Evolutionary conservation across 2,329 filamentous ascomycete genomes (phyloP).

Genomic region (Lachnellula subtilissima): DNA sequence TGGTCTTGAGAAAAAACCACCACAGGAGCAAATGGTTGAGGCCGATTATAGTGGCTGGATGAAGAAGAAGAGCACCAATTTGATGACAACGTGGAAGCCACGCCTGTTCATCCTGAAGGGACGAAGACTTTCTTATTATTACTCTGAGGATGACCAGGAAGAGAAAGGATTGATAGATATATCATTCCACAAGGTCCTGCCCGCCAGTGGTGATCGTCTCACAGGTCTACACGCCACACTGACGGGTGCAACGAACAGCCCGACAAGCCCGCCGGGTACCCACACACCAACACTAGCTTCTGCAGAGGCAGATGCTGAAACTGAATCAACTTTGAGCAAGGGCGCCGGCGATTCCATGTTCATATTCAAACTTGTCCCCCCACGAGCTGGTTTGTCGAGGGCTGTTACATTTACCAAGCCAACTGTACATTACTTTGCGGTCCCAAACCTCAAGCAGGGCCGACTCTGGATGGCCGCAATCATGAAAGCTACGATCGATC

Average conservation of each 20-base stretch:
- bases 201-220: conserved; percentile 84
- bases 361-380: conserved; percentile 96
- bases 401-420: conserved; percentile 98
- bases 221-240: conserved; percentile 88
- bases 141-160: conserved; percentile 84
- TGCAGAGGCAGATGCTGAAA: conserved; percentile 37
- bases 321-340: conserved; percentile 32
- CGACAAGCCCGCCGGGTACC: conserved; percentile 48
- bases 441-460: conserved; percentile 82
- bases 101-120: conserved; percentile 93
- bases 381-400: conserved; percentile 77
- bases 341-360: conserved; percentile 67
- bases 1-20: conserved; percentile 75
- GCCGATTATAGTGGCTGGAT: conserved; percentile 98
- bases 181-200: conserved; percentile 92
- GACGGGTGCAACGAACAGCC: conserved; percentile 71
- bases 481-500: conserved; percentile 98
- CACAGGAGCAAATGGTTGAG: conserved; percentile 75
- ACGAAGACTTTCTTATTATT: conserved; percentile 89
- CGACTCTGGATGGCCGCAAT: conserved; percentile 96
- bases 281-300: conserved; percentile 43
- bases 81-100: conserved; percentile 98
- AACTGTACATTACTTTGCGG: conserved; percentile 94
- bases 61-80: conserved; percentile 95
- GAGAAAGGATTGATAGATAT: conserved; percentile 98